A percentile compares a stretch with the other conserved stretches of the same genome.
These are phyloP conservation scores for Ceratocystis huliohia DNA, from an alignment of 2,329 filamentous ascomycete species.

Conservation along the genomic window DNA sequence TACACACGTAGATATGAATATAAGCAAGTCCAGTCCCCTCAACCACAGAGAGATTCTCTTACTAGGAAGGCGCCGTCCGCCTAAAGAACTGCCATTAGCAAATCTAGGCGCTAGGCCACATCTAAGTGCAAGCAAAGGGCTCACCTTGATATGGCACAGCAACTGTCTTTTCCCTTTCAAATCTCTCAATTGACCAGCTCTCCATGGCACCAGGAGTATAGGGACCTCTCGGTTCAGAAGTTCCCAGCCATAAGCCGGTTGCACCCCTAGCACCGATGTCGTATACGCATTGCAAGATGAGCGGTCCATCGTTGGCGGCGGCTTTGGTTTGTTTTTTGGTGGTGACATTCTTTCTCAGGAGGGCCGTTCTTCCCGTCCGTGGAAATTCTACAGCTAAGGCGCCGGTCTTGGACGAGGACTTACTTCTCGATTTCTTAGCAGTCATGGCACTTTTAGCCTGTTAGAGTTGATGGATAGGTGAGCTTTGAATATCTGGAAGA, in stretches of 20 bases:
- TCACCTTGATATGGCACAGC: slow-evolving; percentile 9
- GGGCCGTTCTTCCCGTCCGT: neutral
- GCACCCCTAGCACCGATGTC: slow-evolving; percentile 3
- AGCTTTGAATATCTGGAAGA: neutral
- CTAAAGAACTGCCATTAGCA: neutral
- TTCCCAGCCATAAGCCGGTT: slow-evolving; percentile 17
- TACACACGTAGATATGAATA: neutral
- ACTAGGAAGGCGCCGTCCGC: slow-evolving; percentile 13
- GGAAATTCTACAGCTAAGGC: neutral
- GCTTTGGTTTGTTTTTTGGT: neutral
- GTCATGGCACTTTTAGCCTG: neutral
- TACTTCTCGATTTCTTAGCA: too few relatives aligned
- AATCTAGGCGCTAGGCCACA: neutral
- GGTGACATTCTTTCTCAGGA: neutral
- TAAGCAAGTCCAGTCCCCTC: neutral
- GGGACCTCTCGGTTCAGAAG: slow-evolving; percentile 9
- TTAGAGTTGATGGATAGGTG: neutral
- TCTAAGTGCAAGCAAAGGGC: neutral
- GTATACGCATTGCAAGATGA: neutral
- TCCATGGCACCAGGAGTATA: slow-evolving; percentile 12
- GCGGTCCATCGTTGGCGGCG: neutral
- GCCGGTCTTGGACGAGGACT: neutral
- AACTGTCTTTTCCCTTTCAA: slow-evolving; percentile 8
- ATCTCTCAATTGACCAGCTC: slow-evolving; percentile 8
- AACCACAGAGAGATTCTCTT: neutral